Evolutionary conservation across 2,329 filamentous ascomycete genomes (phyloP).

Genomic region (Diplodia intermedia): DNA sequence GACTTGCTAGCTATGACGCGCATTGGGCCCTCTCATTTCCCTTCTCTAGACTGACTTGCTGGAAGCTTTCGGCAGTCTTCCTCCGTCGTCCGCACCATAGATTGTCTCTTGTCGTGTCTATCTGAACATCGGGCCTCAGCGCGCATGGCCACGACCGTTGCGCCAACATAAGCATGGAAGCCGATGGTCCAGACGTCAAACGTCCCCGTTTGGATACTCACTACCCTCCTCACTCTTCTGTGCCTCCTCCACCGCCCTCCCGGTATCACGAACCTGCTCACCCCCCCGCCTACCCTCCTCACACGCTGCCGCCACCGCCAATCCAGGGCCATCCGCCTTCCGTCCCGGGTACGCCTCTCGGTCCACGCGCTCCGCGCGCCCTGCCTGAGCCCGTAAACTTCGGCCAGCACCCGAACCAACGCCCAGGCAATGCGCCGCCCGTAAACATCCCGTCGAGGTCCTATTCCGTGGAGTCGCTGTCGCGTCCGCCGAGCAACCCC

Average conservation of each 20-base stretch:
- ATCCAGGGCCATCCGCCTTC: slow-evolving; percentile 31
- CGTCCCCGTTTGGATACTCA: slow-evolving; percentile 33
- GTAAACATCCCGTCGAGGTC: slow-evolving; percentile 41
- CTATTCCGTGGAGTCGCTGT: slow-evolving; percentile 45
- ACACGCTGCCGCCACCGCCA: slow-evolving; percentile 32
- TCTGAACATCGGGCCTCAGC: slow-evolving; percentile 33
- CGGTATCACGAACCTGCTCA: slow-evolving; percentile 29
- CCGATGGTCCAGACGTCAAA: slow-evolving; percentile 34
- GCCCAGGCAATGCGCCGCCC: slow-evolving; percentile 43
- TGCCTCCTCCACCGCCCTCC: slow-evolving; percentile 28
- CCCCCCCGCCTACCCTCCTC: slow-evolving; percentile 29
- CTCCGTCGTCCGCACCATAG: slow-evolving; percentile 32
- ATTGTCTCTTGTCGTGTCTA: slow-evolving; percentile 32
- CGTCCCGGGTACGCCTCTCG: slow-evolving; percentile 28
- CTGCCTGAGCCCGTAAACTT: slow-evolving; percentile 31
- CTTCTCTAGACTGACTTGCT: slow-evolving; percentile 33
- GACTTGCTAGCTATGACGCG: slow-evolving; percentile 33
- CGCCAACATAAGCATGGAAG: slow-evolving; percentile 34
- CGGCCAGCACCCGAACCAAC: slow-evolving; percentile 35
- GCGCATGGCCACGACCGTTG: slow-evolving; percentile 33
- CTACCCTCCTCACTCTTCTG: slow-evolving; percentile 30
- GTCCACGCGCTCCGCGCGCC: slow-evolving; percentile 27
- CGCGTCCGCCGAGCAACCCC: slow-evolving; percentile 42
- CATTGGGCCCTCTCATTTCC: slow-evolving; percentile 34
- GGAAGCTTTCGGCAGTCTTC: slow-evolving; percentile 33